phyloP scores from a whole-genome alignment of 257 asterid genomes.

The Ilex asprella region DNA sequence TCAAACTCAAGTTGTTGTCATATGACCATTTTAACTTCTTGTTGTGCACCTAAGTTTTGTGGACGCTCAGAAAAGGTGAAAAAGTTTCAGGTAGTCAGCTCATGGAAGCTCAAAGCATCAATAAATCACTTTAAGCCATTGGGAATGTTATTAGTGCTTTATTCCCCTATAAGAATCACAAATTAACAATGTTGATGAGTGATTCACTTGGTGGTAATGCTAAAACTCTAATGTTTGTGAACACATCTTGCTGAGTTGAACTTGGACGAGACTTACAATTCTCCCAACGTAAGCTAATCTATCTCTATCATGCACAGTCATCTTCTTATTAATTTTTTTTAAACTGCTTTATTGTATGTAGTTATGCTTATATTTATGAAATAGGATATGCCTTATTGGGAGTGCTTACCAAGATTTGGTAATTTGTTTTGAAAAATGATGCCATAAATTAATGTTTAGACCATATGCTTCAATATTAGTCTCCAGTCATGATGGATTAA shows the following conservation, averaged over 20 bases:
- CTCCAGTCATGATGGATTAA: too few relatives aligned
- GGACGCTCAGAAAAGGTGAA: constrained; percentile 93
- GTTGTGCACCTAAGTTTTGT: constrained; percentile 82
- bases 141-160: constrained; percentile 96
- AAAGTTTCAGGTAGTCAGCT: constrained; percentile 77
- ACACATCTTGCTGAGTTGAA: constrained; percentile 85
- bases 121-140: constrained; percentile 91
- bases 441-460: too few relatives aligned
- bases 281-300: constrained; percentile 52
- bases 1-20: constrained; percentile 83
- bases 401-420: too few relatives aligned
- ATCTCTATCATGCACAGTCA: neutral
- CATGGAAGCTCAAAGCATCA: constrained; percentile 96
- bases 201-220: constrained; percentile 98
- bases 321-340: too few relatives aligned
- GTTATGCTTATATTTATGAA: too few relatives aligned
- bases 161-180: constrained; percentile 92
- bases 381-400: too few relatives aligned
- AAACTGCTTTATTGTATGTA: too few relatives aligned
- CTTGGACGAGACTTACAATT: constrained; percentile 90
- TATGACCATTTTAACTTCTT: constrained; percentile 41
- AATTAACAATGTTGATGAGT: constrained; percentile 95
- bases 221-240: constrained; percentile 91
- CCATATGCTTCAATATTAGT: too few relatives aligned
- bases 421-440: too few relatives aligned